Conservation (phyloP, 306 rosid genomes). For the Ochetophila trinervis region DNA sequence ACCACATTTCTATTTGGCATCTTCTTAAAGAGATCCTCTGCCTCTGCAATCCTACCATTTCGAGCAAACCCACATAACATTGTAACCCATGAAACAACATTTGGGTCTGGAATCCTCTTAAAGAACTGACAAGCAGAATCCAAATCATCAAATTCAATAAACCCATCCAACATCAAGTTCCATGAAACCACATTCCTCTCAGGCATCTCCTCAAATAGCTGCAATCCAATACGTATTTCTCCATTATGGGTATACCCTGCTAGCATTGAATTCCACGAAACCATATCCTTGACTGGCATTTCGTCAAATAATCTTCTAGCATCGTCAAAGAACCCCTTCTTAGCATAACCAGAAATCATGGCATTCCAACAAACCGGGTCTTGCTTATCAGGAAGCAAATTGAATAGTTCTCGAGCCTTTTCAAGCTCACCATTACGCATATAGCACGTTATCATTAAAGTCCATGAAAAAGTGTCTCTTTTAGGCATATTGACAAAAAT, state of each 20-base stretch:
- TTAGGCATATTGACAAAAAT: slow-evolving; percentile 58
- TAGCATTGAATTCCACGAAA: slow-evolving; percentile 76
- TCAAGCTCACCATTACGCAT: slow-evolving; percentile 54
- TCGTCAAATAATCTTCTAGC: slow-evolving; percentile 57
- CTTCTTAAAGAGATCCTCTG: slow-evolving; percentile 56
- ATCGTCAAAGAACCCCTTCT: slow-evolving; percentile 53
- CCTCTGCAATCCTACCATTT: slow-evolving; percentile 50
- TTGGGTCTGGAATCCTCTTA: slow-evolving; percentile 53
- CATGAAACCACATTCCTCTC: slow-evolving; percentile 68
- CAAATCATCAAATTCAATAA: slow-evolving; percentile 51
- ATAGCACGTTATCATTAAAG: slow-evolving; percentile 70
- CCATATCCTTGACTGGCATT: slow-evolving; percentile 64
- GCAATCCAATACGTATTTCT: slow-evolving; percentile 52
- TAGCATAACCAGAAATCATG: slow-evolving; percentile 71
- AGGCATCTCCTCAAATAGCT: slow-evolving; percentile 54
- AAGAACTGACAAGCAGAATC: slow-evolving; percentile 66
- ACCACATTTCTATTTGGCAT: slow-evolving; percentile 68
- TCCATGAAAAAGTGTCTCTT: slow-evolving; percentile 69
- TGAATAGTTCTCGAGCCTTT: slow-evolving; percentile 64
- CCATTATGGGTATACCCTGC: slow-evolving; percentile 73
- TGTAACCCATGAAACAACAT: slow-evolving; percentile 61
- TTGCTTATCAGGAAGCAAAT: slow-evolving; percentile 59
- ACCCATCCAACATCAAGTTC: slow-evolving; percentile 80
- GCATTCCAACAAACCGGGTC: slow-evolving; percentile 76
- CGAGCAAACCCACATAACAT: slow-evolving; percentile 72